Conservation (phyloP, 805 yeast species). For the Saccharomycopsis selenospora region DNA sequence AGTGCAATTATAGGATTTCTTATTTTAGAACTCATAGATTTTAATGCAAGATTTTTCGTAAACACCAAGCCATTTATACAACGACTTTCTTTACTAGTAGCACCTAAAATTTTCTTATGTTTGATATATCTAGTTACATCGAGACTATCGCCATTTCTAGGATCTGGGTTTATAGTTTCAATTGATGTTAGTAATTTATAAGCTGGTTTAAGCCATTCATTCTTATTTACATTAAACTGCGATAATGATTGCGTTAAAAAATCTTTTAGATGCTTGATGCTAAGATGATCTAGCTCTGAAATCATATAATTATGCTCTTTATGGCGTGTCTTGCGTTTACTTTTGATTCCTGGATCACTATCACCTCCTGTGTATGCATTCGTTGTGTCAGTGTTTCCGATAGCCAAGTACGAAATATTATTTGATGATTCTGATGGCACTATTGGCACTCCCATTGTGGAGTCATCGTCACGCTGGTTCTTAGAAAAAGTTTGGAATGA, state of each 20-base stretch:
- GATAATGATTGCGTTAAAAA: slow-evolving; percentile 15
- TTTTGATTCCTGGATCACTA: no score
- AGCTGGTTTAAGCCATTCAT: slow-evolving; percentile 50
- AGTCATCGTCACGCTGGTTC: not conserved
- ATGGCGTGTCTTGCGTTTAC: slow-evolving; percentile 6
- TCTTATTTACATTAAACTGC: slow-evolving; percentile 13
- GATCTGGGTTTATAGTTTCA: slow-evolving; percentile 51
- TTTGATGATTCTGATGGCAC: no score
- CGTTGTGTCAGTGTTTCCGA: no score
- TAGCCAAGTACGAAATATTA: no score
- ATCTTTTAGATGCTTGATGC: slow-evolving; percentile 4
- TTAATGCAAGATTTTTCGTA: slow-evolving; percentile 75
- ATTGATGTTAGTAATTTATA: slow-evolving; percentile 45
- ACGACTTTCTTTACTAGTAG: slow-evolving; percentile 49
- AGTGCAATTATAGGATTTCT: slow-evolving; percentile 69
- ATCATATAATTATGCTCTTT: not conserved
- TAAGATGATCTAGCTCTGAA: not conserved
- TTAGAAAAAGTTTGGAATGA: not conserved
- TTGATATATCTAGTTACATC: slow-evolving; percentile 88
- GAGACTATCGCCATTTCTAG: slow-evolving; percentile 59
- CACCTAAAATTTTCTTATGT: slow-evolving; percentile 78
- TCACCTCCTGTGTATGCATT: no score
- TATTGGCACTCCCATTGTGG: not conserved
- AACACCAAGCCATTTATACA: slow-evolving; percentile 75
- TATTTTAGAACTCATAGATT: slow-evolving; percentile 63